A percentile compares a stretch with the other conserved stretches of the same genome.
Evolutionary conservation across 495 filamentous ascomycete species (phyloP).

Genomic region (Tetracladium marchalianum): DNA sequence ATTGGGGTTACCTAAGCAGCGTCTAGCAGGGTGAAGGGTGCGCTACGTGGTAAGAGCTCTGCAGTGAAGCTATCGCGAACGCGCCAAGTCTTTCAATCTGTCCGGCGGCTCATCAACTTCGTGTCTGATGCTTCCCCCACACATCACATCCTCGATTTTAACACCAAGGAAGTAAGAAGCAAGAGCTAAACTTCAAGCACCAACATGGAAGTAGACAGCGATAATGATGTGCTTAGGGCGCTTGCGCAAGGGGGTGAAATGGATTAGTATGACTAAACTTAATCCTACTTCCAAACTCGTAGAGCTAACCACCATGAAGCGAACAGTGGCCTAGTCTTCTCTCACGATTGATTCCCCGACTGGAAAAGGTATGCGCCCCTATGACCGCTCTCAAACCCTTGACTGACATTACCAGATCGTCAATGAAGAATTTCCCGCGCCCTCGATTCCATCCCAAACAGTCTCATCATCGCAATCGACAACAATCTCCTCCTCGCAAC

Average conservation of each 20-base stretch:
- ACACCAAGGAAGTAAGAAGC: too few relatives aligned
- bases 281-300: neutral
- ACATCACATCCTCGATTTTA: too few relatives aligned
- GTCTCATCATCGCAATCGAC: neutral
- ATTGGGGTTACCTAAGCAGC: too few relatives aligned
- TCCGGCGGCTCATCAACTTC: too few relatives aligned
- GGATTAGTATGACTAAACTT: constrained; percentile 48
- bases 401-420: constrained; percentile 12
- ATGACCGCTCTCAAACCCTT: neutral
- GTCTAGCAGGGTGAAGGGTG: too few relatives aligned
- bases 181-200: neutral
- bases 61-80: too few relatives aligned
- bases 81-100: neutral
- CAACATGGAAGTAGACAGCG: constrained; percentile 40
- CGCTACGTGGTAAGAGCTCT: too few relatives aligned
- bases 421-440: constrained; percentile 9
- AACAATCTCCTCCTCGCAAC: constrained; percentile 4
- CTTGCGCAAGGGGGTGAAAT: constrained; percentile 58
- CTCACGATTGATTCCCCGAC: constrained; percentile 36
- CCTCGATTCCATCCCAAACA: constrained; percentile 13
- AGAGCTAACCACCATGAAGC: constrained; percentile 29
- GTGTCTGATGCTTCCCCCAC: too few relatives aligned
- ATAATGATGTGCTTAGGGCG: constrained; percentile 52
- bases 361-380: constrained; percentile 37
- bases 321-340: constrained; percentile 45